Conservation (phyloP, 73 alveolate species). For the Paramecium sexaurelia region DNA sequence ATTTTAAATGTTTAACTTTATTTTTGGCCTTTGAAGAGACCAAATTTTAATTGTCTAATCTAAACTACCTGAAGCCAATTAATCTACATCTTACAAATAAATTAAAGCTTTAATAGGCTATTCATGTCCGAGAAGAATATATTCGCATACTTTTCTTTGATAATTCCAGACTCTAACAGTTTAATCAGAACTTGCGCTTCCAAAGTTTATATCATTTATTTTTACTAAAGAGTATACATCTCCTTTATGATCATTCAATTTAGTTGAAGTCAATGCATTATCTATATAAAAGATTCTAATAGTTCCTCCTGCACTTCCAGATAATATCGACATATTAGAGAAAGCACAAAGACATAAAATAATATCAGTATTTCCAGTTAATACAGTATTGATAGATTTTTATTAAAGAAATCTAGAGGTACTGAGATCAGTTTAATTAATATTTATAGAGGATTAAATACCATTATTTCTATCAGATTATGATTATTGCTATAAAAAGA, state of each 20-base stretch:
- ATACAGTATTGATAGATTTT: conserved; percentile 27
- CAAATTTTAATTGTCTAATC: conserved; percentile 52
- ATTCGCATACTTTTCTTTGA: conserved; percentile 25
- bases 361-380: conserved; percentile 53
- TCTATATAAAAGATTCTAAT: conserved; percentile 56
- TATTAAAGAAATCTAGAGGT: neutral
- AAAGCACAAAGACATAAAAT: conserved; percentile 52
- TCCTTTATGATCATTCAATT: conserved; percentile 50
- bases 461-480: neutral
- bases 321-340: neutral
- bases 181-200: conserved; percentile 62
- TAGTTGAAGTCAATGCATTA: conserved; percentile 13
- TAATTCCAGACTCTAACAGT: conserved; percentile 63
- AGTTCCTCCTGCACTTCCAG: conserved; percentile 59
- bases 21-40: conserved; percentile 27
- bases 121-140: conserved; percentile 56
- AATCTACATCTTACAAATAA: neutral
- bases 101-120: conserved; percentile 4
- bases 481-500: neutral
- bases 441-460: neutral
- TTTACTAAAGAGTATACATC: conserved; percentile 39
- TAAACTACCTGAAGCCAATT: conserved; percentile 56
- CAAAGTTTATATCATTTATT: neutral
- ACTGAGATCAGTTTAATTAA: neutral
- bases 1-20: neutral